Percentiles rank a stretch among this genome's conserved stretches.
phyloP scores from a whole-genome alignment of 164 flowering plant species.

The Dillenia suffruticosa region DNA sequence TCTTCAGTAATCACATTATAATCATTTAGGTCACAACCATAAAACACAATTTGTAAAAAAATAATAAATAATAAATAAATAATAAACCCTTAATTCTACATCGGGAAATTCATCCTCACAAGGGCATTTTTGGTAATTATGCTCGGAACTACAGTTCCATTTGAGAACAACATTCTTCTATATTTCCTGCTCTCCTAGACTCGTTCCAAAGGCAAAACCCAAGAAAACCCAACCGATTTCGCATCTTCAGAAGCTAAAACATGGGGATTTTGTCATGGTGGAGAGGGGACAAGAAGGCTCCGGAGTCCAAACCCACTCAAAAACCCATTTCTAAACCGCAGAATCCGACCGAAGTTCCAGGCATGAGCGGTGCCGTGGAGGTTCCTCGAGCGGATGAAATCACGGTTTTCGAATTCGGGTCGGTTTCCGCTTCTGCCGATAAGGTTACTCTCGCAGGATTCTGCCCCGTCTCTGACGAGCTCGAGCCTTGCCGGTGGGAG shows the following conservation, averaged over 20 bases:
- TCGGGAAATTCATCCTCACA: too few relatives aligned
- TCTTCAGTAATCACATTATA: too few relatives aligned
- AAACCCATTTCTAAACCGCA: slow-evolving; percentile 17
- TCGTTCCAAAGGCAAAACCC: slow-evolving; percentile 8
- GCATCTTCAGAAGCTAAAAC: background rate
- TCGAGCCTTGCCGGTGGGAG: slow-evolving; percentile 97
- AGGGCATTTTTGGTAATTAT: too few relatives aligned
- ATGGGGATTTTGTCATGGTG: slow-evolving; percentile 82
- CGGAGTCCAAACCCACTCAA: slow-evolving; percentile 10
- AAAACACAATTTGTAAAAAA: too few relatives aligned
- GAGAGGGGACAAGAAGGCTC: slow-evolving; percentile 22
- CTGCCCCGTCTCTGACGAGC: slow-evolving; percentile 95
- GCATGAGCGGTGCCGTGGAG: slow-evolving; percentile 86
- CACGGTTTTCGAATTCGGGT: slow-evolving; percentile 90
- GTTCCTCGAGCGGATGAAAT: slow-evolving; percentile 43
- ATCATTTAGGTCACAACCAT: too few relatives aligned
- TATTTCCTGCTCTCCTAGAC: too few relatives aligned
- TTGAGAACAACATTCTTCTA: too few relatives aligned
- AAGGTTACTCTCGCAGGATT: slow-evolving; percentile 86
- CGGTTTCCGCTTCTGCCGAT: slow-evolving; percentile 60
- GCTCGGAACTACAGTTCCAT: too few relatives aligned
- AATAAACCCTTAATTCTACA: too few relatives aligned
- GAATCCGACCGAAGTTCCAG: slow-evolving; percentile 28
- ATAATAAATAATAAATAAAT: too few relatives aligned
- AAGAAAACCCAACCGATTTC: background rate